A percentile compares a stretch with the other conserved stretches of the same genome.
phyloP scores from a whole-genome alignment of 2,329 filamentous ascomycete genomes.

The Fusarium tanahbumbuense region DNA sequence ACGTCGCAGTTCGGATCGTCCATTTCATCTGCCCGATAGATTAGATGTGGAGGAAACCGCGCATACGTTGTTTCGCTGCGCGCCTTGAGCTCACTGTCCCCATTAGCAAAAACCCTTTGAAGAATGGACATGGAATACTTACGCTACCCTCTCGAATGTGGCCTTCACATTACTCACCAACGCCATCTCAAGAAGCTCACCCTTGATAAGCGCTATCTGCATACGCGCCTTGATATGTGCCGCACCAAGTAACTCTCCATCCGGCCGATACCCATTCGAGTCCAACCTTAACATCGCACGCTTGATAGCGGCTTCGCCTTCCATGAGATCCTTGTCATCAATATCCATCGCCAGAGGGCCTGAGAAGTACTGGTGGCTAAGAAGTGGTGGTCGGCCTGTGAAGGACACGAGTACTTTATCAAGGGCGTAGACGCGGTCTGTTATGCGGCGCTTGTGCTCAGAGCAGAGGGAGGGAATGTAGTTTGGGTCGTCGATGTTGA shows the following conservation, averaged over 20 bases:
- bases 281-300: slow-evolving; percentile 53
- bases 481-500: slow-evolving; percentile 33
- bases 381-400: slow-evolving; percentile 64
- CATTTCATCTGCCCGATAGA: slow-evolving; percentile 54
- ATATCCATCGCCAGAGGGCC: slow-evolving; percentile 67
- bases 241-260: slow-evolving; percentile 55
- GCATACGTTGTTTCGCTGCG: slow-evolving; percentile 49
- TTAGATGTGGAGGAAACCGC: slow-evolving; percentile 54
- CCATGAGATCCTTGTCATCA: slow-evolving; percentile 60
- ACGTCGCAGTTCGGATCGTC: slow-evolving; percentile 48
- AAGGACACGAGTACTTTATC: slow-evolving; percentile 66
- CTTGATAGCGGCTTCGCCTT: slow-evolving; percentile 50
- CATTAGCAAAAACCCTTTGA: background rate
- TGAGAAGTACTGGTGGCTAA: slow-evolving; percentile 64
- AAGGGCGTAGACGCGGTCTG: slow-evolving; percentile 53
- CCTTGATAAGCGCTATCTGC: slow-evolving; percentile 62
- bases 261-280: slow-evolving; percentile 63
- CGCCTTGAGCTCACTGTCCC: slow-evolving; percentile 51
- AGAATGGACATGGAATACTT: background rate
- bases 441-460: slow-evolving; percentile 50
- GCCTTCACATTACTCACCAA: slow-evolving; percentile 50
- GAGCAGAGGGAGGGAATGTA: slow-evolving; percentile 51
- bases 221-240: slow-evolving; percentile 61
- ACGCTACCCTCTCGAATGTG: slow-evolving; percentile 40
- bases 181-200: slow-evolving; percentile 70